phyloP scores from a whole-genome alignment of 192 early-diverging fungal species.

The Chytriomyces sp. region DNA sequence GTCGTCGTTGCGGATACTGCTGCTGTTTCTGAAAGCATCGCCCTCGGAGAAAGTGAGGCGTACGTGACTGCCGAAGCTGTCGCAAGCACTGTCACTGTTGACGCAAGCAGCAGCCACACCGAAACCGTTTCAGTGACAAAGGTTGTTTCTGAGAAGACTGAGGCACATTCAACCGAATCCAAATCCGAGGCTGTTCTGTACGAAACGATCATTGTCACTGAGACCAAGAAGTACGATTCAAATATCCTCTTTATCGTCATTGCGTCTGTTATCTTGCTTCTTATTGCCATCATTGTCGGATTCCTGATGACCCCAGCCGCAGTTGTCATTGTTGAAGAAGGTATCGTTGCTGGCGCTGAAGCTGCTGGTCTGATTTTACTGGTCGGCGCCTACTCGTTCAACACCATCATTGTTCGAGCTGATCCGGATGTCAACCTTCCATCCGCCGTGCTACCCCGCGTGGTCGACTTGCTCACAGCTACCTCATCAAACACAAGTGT shows the following conservation, averaged over 20 bases:
- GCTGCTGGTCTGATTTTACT: not conserved
- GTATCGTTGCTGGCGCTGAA: not conserved
- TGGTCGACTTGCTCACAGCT: constrained; percentile 8
- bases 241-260: constrained; percentile 1
- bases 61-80: not conserved
- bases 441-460: constrained; percentile 17
- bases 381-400: constrained; percentile 9
- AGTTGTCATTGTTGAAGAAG: not conserved
- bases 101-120: not conserved
- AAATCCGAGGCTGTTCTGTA: not conserved
- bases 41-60: not conserved
- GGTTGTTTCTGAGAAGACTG: not conserved
- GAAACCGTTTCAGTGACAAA: not conserved
- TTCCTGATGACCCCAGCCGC: constrained; percentile 6
- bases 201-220: not conserved
- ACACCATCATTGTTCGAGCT: constrained; percentile 10
- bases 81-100: not conserved
- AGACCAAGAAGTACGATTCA: constrained; percentile 5
- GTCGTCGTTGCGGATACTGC: not conserved
- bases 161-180: not conserved
- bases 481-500: not conserved
- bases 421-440: constrained; percentile 21
- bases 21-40: not conserved
- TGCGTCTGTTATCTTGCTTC: not conserved
- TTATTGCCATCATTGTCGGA: not conserved